Evolutionary conservation across 257 asterid genomes (phyloP).

Genomic region (Solanum virginianum): DNA sequence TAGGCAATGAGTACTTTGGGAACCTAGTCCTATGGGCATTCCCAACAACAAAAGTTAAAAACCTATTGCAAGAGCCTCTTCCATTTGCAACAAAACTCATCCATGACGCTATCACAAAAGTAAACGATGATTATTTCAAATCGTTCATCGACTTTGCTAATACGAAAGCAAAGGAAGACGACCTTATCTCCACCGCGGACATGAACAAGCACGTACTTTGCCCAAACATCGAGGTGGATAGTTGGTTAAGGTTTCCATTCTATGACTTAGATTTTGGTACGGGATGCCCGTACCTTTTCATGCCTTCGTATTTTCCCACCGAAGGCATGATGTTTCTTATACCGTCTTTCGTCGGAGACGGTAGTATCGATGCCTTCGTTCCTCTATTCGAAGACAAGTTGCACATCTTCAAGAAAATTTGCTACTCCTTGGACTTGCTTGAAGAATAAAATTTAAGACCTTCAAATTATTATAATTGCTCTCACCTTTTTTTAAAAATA

Average conservation of each 20-base stretch:
- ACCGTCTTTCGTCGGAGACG: conserved; percentile 50
- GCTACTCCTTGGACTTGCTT: conserved; percentile 36
- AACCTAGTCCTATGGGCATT: conserved; percentile 77
- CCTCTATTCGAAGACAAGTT: conserved; percentile 47
- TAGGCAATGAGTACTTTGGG: conserved; percentile 61
- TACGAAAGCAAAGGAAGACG: conserved; percentile 36
- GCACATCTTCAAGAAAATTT: conserved; percentile 35
- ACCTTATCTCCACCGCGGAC: conserved; percentile 42
- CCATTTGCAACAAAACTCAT: conserved; percentile 44
- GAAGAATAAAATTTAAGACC: background rate
- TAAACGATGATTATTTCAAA: conserved; percentile 46
- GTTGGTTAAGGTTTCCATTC: conserved; percentile 79
- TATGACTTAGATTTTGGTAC: conserved; percentile 64
- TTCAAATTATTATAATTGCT: background rate
- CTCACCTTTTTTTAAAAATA: background rate
- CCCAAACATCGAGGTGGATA: conserved; percentile 73
- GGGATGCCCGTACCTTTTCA: conserved; percentile 56
- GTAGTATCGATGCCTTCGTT: conserved; percentile 60
- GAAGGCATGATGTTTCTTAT: conserved; percentile 62
- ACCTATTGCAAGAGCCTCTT: conserved; percentile 30
- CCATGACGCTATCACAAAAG: conserved; percentile 42
- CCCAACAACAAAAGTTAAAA: conserved; percentile 29
- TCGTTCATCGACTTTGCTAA: conserved; percentile 63
- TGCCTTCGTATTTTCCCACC: conserved; percentile 58
- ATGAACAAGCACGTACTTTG: conserved; percentile 38